Evolutionary conservation across 495 filamentous ascomycete genomes (phyloP), one percentile per base, ranked within the genome.

Genomic region (Choiromyces venosus): DNA sequence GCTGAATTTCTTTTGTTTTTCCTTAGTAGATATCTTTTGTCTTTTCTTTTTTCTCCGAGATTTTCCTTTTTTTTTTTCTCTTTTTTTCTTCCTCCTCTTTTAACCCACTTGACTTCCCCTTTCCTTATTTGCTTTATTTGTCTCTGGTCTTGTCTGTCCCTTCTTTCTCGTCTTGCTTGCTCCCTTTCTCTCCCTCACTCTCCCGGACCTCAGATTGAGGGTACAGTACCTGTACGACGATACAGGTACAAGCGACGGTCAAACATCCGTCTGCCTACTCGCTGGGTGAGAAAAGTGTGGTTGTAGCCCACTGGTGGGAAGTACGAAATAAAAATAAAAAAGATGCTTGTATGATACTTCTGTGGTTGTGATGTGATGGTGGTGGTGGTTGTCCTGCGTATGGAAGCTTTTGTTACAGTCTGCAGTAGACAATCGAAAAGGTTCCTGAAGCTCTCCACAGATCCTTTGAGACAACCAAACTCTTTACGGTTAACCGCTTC

Each of bases 51-150:
- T 21, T 67, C 35, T 71, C n/a, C n/a, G n/a, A n/a, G n/a, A n/a
- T 37, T 38, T 56, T 69, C 25, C 52, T 39, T 65, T 70, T 65
- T 56, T 29, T 61, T 66, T 76, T 44, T 9, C 21, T 42, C 61
- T 72, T 67, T 56, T 65, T 70, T 73, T 69, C 44, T 76, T 74
- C 69, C n/a, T 73, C 39, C 66, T 73, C 73, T 71, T 71, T 76
- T 18, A 76, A 35, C 38, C n/a, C 69, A 42, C 67, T 70, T 70
- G 66, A 42, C 40, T 75, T 37, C 52, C 37, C 21, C 42, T 39
- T 38, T 40, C 69, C 61, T 71, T 74, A 61, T 75, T 61, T 61
- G 52, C 52, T 61, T 61, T 61, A 25, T 61, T 61, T 61, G 52
- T 61, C n/a, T 25, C 52, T 29, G 10, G n/a, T 61, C n/a, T 29